A percentile compares a stretch with the other conserved stretches of the same genome.
These are phyloP conservation scores for Cryomyces antarcticus DNA, from an alignment of 495 filamentous ascomycete species.

Conservation along the genomic window DNA sequence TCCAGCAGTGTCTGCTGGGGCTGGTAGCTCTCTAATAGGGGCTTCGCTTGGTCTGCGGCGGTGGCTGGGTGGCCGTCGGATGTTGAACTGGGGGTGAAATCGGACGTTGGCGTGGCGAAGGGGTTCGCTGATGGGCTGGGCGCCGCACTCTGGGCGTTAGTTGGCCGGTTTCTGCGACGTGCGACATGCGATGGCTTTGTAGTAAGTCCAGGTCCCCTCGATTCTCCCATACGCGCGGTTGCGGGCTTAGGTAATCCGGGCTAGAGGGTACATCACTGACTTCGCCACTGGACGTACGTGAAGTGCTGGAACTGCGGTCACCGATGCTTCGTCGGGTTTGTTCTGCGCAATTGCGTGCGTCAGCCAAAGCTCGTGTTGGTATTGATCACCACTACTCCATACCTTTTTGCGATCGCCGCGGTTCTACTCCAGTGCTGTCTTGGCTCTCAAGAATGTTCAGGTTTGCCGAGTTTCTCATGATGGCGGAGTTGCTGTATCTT, in stretches of 20 bases:
- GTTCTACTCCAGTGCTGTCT: no score
- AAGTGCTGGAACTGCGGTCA: no score
- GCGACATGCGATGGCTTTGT: slow-evolving; percentile 22
- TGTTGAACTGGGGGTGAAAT: slow-evolving; percentile 2
- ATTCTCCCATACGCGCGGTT: not conserved
- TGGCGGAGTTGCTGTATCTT: slow-evolving; percentile 8
- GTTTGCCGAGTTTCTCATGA: slow-evolving; percentile 6
- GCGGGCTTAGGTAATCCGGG: not conserved
- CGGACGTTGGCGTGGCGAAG: slow-evolving; percentile 5
- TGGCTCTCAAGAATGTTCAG: slow-evolving; percentile 10
- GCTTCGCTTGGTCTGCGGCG: slow-evolving; percentile 3
- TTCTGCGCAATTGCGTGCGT: no score
- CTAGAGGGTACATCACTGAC: no score
- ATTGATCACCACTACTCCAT: no score
- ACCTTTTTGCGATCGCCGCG: no score
- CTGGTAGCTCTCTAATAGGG: not conserved
- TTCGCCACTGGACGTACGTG: no score
- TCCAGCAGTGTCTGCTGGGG: not conserved
- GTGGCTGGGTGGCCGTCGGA: not conserved
- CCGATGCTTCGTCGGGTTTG: no score
- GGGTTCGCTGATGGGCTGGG: slow-evolving; percentile 1
- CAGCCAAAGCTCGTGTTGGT: no score
- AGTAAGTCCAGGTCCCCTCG: slow-evolving; percentile 18
- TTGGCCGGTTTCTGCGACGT: slow-evolving; percentile 27
- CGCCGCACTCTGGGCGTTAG: slow-evolving; percentile 19